Evolutionary conservation across 495 filamentous ascomycete species (phyloP).

Genomic region (Cercophora scortea): DNA sequence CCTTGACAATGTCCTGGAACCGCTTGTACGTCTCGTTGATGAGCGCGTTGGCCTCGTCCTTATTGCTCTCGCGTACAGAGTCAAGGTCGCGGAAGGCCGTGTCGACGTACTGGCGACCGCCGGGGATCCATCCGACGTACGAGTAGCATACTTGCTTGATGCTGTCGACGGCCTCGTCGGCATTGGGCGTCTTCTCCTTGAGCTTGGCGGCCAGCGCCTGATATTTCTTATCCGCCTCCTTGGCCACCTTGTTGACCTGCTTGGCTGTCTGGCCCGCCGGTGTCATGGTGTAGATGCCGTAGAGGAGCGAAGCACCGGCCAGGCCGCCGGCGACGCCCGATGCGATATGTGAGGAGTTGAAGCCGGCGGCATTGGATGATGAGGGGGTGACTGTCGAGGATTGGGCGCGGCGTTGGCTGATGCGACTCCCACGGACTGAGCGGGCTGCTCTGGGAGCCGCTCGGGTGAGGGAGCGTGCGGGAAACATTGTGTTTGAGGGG

Average conservation of each 20-base stretch:
- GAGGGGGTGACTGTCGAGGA: slow-evolving; percentile 19
- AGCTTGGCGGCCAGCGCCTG: slow-evolving; percentile 42
- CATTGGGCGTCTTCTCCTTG: slow-evolving; percentile 45
- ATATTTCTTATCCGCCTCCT: slow-evolving; percentile 44
- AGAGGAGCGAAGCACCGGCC: slow-evolving; percentile 23
- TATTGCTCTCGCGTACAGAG: slow-evolving; percentile 47
- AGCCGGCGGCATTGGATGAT: slow-evolving; percentile 6
- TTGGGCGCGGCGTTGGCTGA: slow-evolving; percentile 28
- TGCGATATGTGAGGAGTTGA: slow-evolving; percentile 36
- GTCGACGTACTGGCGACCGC: slow-evolving; percentile 53
- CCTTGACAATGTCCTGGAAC: slow-evolving; percentile 41
- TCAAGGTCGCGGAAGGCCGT: slow-evolving; percentile 56
- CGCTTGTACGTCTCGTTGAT: slow-evolving; percentile 52
- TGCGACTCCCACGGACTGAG: background rate
- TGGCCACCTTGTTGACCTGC: slow-evolving; percentile 38
- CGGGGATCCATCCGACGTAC: slow-evolving; percentile 60
- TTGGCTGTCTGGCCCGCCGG: slow-evolving; percentile 44
- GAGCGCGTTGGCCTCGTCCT: slow-evolving; percentile 54
- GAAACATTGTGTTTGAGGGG: background rate
- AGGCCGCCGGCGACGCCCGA: slow-evolving; percentile 44
- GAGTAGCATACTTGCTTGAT: slow-evolving; percentile 49
- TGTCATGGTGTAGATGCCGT: slow-evolving; percentile 48
- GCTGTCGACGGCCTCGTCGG: slow-evolving; percentile 50
- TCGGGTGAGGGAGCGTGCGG: background rate
- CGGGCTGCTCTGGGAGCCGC: slow-evolving; percentile 4